These are phyloP conservation scores for Trypanosoma melophagium DNA, from an alignment of 208 protist species.

Conservation along the genomic window DNA sequence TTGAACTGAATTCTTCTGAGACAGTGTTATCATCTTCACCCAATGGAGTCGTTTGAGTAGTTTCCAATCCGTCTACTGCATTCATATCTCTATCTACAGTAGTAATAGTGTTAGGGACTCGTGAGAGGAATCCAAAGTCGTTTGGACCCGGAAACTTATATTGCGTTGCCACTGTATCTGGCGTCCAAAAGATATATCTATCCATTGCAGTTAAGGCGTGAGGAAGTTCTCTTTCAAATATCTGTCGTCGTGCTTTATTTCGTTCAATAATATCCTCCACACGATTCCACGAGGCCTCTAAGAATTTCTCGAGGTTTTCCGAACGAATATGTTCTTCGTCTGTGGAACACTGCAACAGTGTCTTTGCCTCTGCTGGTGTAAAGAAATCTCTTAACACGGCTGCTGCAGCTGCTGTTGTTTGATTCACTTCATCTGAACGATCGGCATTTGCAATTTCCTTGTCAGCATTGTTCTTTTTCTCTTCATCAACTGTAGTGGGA, in stretches of 20 bases:
- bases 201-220: constrained; percentile 27
- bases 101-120: not conserved
- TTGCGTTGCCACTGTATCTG: constrained; percentile 36
- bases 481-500: not conserved
- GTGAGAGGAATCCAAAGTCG: constrained; percentile 24
- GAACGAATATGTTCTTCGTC: constrained; percentile 31
- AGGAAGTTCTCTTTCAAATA: constrained; percentile 30
- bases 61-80: not conserved
- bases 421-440: no score
- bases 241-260: constrained; percentile 43
- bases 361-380: constrained; percentile 34
- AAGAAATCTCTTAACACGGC: constrained; percentile 35
- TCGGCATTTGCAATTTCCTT: not conserved
- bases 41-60: not conserved
- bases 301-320: constrained; percentile 31
- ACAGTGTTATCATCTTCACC: not conserved
- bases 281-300: constrained; percentile 47
- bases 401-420: not conserved
- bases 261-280: constrained; percentile 55
- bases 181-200: constrained; percentile 57
- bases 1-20: not conserved
- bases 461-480: not conserved
- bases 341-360: constrained; percentile 10
- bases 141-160: constrained; percentile 35
- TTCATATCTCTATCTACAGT: not conserved